These are phyloP conservation scores for Marchantia polymorpha DNA, from an alignment of 225 moss, liverwort and hornwort genomes.

Conservation along the genomic window DNA sequence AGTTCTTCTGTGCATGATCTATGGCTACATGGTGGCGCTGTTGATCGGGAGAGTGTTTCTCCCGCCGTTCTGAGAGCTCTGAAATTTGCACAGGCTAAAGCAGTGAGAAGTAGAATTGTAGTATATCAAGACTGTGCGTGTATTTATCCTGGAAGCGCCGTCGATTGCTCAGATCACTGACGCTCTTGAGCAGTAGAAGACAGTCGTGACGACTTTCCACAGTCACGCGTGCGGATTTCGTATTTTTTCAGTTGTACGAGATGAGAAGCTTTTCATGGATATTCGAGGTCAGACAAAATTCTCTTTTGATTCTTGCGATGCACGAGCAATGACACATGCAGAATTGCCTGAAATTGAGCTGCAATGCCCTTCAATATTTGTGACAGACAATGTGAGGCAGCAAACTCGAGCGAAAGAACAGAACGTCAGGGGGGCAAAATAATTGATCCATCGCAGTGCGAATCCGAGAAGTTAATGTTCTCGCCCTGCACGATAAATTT, in stretches of 20 bases:
- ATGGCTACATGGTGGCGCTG: conserved; percentile 21
- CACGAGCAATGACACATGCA: too few species aligned
- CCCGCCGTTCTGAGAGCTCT: conserved; percentile 7
- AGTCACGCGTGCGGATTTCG: too few species aligned
- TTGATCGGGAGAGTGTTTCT: conserved; percentile 16
- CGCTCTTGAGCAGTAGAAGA: too few species aligned
- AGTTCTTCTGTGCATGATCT: conserved; percentile 6
- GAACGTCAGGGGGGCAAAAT: neutral
- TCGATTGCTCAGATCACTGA: too few species aligned
- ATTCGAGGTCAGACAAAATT: neutral
- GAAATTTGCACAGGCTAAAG: neutral
- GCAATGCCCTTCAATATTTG: neutral
- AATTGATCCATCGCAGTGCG: neutral
- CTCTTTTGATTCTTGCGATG: too few species aligned
- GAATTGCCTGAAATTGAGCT: neutral
- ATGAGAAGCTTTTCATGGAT: neutral
- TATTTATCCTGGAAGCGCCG: too few species aligned
- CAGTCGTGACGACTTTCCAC: too few species aligned
- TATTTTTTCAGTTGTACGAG: too few species aligned
- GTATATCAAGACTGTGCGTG: too few species aligned
- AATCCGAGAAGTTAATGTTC: too few species aligned
- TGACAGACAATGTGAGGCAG: conserved; percentile 8
- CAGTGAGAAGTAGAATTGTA: too few species aligned
- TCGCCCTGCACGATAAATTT: neutral
- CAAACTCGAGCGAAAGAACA: neutral